Base-by-base conservation (phyloP, 1,284 basidiomycete genomes). In the Sporisorium graminicola region DNA sequence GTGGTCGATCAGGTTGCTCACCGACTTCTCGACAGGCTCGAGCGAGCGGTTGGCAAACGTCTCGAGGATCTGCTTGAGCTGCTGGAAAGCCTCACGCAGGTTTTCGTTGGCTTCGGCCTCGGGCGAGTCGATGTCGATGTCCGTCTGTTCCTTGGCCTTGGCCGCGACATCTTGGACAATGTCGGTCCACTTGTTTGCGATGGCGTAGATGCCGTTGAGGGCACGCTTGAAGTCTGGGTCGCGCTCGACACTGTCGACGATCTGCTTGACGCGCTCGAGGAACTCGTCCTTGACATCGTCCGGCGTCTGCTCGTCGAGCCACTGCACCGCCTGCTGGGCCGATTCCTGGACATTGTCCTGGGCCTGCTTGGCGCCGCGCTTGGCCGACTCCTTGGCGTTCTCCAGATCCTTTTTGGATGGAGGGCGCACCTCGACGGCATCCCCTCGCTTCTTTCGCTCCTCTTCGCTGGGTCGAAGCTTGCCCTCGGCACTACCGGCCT, bases 101-200 rank as follows among this genome's bases (percentile, higher is more conserved):
- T 87, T 85, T 62, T 84, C 86, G 24, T 86, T 84, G 56, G 86
- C 78, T 18, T 86, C 80, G 35, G 83, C 81, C 63, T 87, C 83
- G 16, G 86, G 79, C 35, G 80, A 76, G 82, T 87, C 86, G 54
- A 83, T 85, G 16, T 86, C 83, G 59, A 87, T 70, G 20, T 86
- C 80, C 27, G 84, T 81, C 79, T 87, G 82, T 29, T 86, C 79
- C 56, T 82, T 80, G 27, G 86, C 85, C 78, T 87, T 86, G 13
- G 84, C 82, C 26, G 84, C 75, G n/a, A 87, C 86, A 24, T 86
- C 84, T 62, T 86, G 80, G 4, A 86, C 86, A 75, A 87, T 87
- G 63, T 82, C 69, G 35, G 82, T 83, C 84, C 88, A 88, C 82
- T 88, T 88, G 81, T 87, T 87, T 78, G 86, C 80, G 37, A 88